Conservation (phyloP, 2,329 filamentous ascomycete species). For the Kalaharituber pfeilii region DNA sequence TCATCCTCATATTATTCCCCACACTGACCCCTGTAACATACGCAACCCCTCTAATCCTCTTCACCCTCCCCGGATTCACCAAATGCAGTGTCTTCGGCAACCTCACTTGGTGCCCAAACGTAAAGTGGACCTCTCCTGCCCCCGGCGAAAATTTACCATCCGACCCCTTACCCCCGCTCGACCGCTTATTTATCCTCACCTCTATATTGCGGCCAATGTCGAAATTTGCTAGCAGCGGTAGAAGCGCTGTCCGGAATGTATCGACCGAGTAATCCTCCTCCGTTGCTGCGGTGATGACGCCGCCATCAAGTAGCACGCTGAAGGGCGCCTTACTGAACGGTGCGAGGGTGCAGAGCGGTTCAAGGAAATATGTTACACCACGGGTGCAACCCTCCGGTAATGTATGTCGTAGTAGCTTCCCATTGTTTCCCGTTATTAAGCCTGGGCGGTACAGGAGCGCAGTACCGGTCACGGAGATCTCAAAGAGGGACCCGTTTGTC, state of each 20-base stretch:
- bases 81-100: slow-evolving; percentile 88
- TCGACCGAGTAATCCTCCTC: slow-evolving; percentile 83
- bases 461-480: slow-evolving; percentile 92
- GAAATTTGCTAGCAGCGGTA: slow-evolving; percentile 79
- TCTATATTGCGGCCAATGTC: slow-evolving; percentile 78
- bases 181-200: slow-evolving; percentile 60
- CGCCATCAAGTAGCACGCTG: slow-evolving; percentile 78
- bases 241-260: slow-evolving; percentile 77
- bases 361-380: slow-evolving; percentile 78
- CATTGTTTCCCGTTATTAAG: slow-evolving; percentile 68
- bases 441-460: slow-evolving; percentile 83
- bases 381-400: slow-evolving; percentile 58
- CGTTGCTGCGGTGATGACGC: slow-evolving; percentile 80
- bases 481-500: slow-evolving; percentile 87
- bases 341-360: slow-evolving; percentile 74
- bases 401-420: slow-evolving; percentile 13
- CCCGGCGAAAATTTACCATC: slow-evolving; percentile 40
- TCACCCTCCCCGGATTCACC: slow-evolving; percentile 65
- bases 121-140: slow-evolving; percentile 78
- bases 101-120: slow-evolving; percentile 84
- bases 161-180: slow-evolving; percentile 49
- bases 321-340: slow-evolving; percentile 85
- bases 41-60: slow-evolving; percentile 77
- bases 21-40: slow-evolving; percentile 85
- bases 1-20: slow-evolving; percentile 89